Conservation (phyloP, 306 rosid species). For the Glycine latifolia region DNA sequence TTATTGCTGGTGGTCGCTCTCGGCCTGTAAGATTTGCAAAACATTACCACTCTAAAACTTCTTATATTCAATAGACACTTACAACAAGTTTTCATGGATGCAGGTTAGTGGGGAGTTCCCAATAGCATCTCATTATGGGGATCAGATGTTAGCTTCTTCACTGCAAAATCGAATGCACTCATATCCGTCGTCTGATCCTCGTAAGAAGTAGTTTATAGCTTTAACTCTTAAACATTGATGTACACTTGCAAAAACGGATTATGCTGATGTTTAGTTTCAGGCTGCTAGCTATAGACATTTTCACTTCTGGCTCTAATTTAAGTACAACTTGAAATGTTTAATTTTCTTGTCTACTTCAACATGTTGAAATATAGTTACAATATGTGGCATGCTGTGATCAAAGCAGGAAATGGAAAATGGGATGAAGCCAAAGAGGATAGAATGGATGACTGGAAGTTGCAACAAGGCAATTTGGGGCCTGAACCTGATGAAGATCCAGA, state of each 20-base stretch:
- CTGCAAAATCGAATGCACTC: conserved; percentile 86
- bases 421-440: conserved; percentile 75
- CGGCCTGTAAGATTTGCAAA: conserved; percentile 44
- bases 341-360: neutral
- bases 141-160: conserved; percentile 61
- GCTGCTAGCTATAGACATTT: conserved; percentile 42
- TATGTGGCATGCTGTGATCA: conserved; percentile 21
- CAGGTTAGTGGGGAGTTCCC: conserved; percentile 79
- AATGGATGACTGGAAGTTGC: conserved; percentile 94
- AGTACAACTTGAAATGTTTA: neutral
- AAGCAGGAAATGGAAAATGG: conserved; percentile 79
- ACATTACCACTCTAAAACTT: neutral
- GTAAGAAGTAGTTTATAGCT: conserved; percentile 47
- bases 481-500: conserved; percentile 77
- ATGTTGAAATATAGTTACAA: neutral
- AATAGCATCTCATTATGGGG: conserved; percentile 74
- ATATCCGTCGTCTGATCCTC: conserved; percentile 69
- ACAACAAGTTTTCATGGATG: conserved; percentile 20
- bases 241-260: conserved; percentile 5
- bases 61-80: conserved; percentile 16
- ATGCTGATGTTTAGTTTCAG: conserved; percentile 14
- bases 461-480: conserved; percentile 90
- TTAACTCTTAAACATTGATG: conserved; percentile 25
- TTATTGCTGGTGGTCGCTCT: conserved; percentile 56
- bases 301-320: neutral